A percentile compares a stretch with the other conserved stretches of the same genome.
phyloP scores from a whole-genome alignment of 345 rosid species.

The Camelina sativa region DNA sequence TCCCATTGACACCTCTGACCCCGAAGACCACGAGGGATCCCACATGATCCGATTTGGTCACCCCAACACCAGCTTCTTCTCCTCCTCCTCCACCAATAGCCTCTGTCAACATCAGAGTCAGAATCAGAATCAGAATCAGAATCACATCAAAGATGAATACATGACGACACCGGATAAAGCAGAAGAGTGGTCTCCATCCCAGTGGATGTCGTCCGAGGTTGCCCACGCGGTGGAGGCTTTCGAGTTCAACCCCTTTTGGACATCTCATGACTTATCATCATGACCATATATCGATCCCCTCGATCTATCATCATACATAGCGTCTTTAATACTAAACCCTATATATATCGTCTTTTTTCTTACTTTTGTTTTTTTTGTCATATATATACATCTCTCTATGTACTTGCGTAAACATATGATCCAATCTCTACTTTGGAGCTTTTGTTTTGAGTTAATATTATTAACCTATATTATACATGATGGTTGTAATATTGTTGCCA shows the following conservation, averaged over 20 bases:
- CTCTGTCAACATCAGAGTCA: slow-evolving; percentile 7
- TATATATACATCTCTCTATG: slow-evolving; percentile 20
- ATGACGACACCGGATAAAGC: slow-evolving; percentile 15
- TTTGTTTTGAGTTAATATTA: slow-evolving; percentile 21
- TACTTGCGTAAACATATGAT: background rate
- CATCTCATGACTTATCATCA: slow-evolving; percentile 42
- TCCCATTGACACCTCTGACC: slow-evolving; percentile 24
- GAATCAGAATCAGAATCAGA: background rate
- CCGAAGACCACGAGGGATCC: slow-evolving; percentile 28
- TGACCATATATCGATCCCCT: slow-evolving; percentile 21
- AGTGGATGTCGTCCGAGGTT: slow-evolving; percentile 42
- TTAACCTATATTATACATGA: slow-evolving; percentile 10
- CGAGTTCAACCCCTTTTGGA: slow-evolving; percentile 36
- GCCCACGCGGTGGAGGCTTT: slow-evolving; percentile 39
- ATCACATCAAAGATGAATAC: slow-evolving; percentile 18
- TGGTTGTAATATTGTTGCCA: slow-evolving; percentile 12
- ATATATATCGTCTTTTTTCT: background rate
- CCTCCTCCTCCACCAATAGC: background rate
- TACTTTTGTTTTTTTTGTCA: background rate
- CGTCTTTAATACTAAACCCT: slow-evolving; percentile 19
- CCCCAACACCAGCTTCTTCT: slow-evolving; percentile 18
- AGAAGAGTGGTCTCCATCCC: slow-evolving; percentile 30
- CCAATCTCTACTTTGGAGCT: slow-evolving; percentile 21
- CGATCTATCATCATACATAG: slow-evolving; percentile 22
- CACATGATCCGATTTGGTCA: slow-evolving; percentile 44